Base-by-base conservation (phyloP, 2,329 filamentous ascomycete genomes). In the Eurotiales sp. region DNA sequence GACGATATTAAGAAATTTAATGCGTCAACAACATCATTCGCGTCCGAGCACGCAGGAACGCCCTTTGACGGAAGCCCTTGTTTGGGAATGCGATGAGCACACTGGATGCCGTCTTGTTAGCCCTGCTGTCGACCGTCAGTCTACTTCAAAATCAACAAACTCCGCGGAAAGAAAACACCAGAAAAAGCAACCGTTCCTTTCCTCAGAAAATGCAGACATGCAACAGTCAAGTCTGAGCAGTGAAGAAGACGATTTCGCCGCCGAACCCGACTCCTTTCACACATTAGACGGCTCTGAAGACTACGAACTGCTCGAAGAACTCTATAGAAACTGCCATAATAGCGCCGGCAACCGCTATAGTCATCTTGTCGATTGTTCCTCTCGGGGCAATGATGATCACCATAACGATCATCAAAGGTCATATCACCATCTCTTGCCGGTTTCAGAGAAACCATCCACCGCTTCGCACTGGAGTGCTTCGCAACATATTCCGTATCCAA, bases 321-420 rank as follows among this genome's bases (percentile, higher is more conserved):
- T 53, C 6, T 53, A 50, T 36, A 23, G 46, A n/a, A 48, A 50
- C n/a, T 53, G 51, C n/a, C 46, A 53, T 17, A 25, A 49, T 36
- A 53, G 46, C 22, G 27, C 34, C 4, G 42, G 15, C 15, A 53
- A 44, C 42, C 46, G 46, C 8, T 53, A 50, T 32, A 48, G 46
- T 12, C 43, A 53, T 34, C 51, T 53, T 22, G 21, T 53, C 36
- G 29, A 53, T 21, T 48, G 46, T 36, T 50, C 46, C 7, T 34
- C 41, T 4, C 29, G 25, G 12, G 46, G 45, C 6, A 19, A 25
- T 2, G 21, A 44, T 14, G 46, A 45, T 11, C 27, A 21, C 34
- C 37, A 37, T 34, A 17, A 52, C 12, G 15, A 40, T 34, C 22
- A 43, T 46, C n/a, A 34, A 32, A 27, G 14, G 8, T 12, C 11